phyloP scores from a whole-genome alignment of 345 rosid species.

The Heritiera fomes region DNA sequence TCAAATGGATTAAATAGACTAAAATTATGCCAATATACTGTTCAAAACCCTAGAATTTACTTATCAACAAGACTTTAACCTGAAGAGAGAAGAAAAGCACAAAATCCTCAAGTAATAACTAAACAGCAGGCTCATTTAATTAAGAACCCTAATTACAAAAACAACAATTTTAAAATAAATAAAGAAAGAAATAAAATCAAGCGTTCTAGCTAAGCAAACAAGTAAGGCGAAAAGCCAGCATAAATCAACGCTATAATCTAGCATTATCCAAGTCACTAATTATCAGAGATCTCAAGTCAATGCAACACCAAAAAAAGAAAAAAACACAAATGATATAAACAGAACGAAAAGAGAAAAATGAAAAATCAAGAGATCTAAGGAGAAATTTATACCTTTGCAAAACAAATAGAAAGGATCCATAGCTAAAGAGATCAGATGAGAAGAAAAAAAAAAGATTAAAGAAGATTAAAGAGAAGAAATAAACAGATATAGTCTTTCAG shows the following conservation, averaged over 20 bases:
- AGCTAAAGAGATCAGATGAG: constrained; percentile 27
- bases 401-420: constrained; percentile 76
- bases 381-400: constrained; percentile 55
- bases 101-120: not conserved
- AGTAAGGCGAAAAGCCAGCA: not conserved
- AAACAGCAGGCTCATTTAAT: not conserved
- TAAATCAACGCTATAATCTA: constrained; percentile 5
- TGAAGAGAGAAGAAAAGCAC: not conserved
- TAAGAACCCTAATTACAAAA: constrained; percentile 15
- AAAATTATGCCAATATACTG: not conserved
- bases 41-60: constrained; percentile 22
- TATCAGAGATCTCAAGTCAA: constrained; percentile 33
- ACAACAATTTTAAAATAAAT: not conserved
- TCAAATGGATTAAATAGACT: constrained; percentile 9
- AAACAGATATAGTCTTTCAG: not conserved
- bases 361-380: constrained; percentile 13
- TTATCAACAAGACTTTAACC: constrained; percentile 8
- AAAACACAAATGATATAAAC: not conserved
- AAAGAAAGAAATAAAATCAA: not conserved
- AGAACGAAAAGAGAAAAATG: not conserved
- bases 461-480: not conserved
- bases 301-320: not conserved
- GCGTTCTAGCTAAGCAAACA: constrained; percentile 8
- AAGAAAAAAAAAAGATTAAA: not conserved
- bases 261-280: constrained; percentile 21